Percentiles rank a stretch among this genome's conserved stretches.
Conservation (phyloP, 2,329 filamentous ascomycete genomes). For the Aureobasidium sp. region DNA sequence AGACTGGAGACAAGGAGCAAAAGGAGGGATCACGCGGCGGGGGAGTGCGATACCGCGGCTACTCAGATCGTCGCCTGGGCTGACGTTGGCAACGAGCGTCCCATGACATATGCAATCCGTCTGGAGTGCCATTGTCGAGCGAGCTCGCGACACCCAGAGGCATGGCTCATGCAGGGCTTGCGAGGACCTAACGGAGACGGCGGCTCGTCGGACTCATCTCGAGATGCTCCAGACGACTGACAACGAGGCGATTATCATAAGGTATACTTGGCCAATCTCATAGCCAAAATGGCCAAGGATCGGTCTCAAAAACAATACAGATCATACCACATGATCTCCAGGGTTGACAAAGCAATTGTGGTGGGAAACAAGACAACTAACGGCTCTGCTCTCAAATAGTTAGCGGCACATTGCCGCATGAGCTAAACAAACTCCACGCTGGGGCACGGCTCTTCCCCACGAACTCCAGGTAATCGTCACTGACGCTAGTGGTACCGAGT, state of each 20-base stretch:
- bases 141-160: neutral
- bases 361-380: constrained; percentile 1
- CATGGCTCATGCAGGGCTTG: constrained; percentile 14
- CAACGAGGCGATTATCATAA: neutral
- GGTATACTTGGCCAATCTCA: neutral
- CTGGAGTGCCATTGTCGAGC: neutral
- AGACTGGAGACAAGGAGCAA: neutral
- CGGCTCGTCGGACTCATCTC: constrained; percentile 3
- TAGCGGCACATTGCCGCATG: neutral
- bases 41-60: neutral
- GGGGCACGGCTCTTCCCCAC: neutral
- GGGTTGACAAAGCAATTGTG: constrained; percentile 13
- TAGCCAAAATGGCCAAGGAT: neutral
- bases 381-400: neutral
- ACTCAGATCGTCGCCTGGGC: constrained; percentile 1
- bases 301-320: neutral
- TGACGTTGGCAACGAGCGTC: constrained; percentile 8
- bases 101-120: constrained; percentile 13
- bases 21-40: constrained; percentile 5
- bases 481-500: neutral
- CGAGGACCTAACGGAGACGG: neutral
- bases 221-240: neutral
- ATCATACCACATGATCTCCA: neutral
- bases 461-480: constrained; percentile 5
- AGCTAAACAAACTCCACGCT: constrained; percentile 11